A percentile compares a stretch with the other conserved stretches of the same genome.
These are phyloP conservation scores for Fusarium nanum DNA, from an alignment of 2,329 filamentous ascomycete genomes.

Conservation along the genomic window DNA sequence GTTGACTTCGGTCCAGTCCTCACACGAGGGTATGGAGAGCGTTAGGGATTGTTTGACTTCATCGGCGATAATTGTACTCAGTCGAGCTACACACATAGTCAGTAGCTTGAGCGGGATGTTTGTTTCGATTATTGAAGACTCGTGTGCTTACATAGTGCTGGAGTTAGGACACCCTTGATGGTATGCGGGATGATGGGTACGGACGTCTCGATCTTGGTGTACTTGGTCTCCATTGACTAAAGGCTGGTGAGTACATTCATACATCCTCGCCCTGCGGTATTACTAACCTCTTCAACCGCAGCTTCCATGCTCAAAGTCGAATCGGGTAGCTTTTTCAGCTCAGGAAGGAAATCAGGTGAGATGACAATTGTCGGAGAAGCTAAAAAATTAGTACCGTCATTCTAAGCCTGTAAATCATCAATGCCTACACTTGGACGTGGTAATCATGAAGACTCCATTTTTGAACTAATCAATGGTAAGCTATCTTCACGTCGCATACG, in stretches of 20 bases:
- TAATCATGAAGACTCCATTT: slow-evolving; percentile 28
- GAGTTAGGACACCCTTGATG: background rate
- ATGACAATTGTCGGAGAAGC: background rate
- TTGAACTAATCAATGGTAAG: slow-evolving; percentile 10
- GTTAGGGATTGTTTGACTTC: background rate
- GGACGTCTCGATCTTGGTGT: background rate
- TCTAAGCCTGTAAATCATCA: accelerated
- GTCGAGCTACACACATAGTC: background rate
- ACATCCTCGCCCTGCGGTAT: background rate
- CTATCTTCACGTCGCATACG: accelerated
- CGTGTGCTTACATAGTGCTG: background rate
- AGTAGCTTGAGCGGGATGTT: accelerated
- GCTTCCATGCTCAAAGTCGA: background rate
- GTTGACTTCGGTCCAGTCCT: background rate
- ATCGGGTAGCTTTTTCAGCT: background rate
- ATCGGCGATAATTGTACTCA: background rate
- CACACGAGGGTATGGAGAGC: background rate
- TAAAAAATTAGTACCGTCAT: background rate
- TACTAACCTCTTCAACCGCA: background rate
- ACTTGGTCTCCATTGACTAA: background rate
- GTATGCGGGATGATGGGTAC: background rate
- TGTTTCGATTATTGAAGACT: accelerated
- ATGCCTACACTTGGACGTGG: slow-evolving; percentile 24
- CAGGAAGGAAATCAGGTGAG: background rate
- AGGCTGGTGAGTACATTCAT: too few species aligned